Evolutionary conservation across 257 asterid species (phyloP).

Genomic region (Solanum piurae): DNA sequence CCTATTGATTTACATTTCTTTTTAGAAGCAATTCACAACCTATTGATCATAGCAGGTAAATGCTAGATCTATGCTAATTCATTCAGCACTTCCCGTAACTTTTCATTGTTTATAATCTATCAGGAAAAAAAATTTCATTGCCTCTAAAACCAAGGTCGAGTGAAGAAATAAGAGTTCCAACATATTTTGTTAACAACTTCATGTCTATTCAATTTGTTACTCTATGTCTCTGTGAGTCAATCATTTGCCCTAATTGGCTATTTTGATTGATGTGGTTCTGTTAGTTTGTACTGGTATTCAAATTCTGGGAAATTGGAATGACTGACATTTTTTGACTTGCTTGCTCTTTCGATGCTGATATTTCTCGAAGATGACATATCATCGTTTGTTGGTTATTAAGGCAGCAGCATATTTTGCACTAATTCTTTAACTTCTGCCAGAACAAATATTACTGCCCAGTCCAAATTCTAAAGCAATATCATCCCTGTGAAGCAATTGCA

Average conservation of each 20-base stretch:
- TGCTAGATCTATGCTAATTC: background rate
- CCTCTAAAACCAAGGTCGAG: background rate
- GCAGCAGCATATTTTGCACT: background rate
- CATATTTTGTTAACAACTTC: background rate
- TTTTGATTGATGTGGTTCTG: background rate
- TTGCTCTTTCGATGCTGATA: background rate
- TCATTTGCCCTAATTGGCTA: background rate
- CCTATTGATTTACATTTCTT: slow-evolving; percentile 47
- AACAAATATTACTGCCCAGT: background rate
- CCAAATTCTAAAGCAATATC: background rate
- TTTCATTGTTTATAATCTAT: background rate
- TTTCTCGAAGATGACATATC: background rate
- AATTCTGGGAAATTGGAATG: background rate
- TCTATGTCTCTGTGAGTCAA: background rate
- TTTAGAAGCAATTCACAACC: slow-evolving; percentile 66
- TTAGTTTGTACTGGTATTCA: background rate
- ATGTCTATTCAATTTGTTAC: background rate
- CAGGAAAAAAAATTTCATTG: background rate
- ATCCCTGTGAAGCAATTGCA: background rate
- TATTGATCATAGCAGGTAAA: slow-evolving; percentile 57
- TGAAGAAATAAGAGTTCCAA: background rate
- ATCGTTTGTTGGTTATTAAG: background rate
- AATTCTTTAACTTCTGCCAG: background rate
- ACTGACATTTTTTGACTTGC: background rate
- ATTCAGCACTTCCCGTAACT: background rate